Percentiles rank a stretch among this genome's conserved stretches.
Conservation (phyloP, 73 alveolate species). For the Paramecium pentaurelia region DNA sequence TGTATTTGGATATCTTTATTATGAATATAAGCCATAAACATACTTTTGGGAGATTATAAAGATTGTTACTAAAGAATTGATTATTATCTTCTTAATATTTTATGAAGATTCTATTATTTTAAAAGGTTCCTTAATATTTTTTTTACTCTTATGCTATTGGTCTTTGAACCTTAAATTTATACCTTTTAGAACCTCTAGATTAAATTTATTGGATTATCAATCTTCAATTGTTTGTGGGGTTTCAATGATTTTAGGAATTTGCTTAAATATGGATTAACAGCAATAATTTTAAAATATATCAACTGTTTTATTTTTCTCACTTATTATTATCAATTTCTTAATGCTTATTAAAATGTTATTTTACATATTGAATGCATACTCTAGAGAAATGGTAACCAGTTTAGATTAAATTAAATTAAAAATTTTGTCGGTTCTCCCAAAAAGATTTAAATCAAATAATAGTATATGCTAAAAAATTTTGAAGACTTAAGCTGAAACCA, state of each 20-base stretch:
- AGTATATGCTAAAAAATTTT: no score
- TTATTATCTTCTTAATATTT: neutral
- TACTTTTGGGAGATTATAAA: slow-evolving; percentile 29
- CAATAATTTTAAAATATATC: neutral
- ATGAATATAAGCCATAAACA: neutral
- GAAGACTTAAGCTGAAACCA: no score
- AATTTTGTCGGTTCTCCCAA: neutral
- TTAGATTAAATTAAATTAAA: neutral
- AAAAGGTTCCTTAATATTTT: neutral
- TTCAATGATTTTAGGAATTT: neutral
- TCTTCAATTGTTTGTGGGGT: neutral
- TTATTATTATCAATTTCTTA: neutral
- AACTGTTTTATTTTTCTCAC: neutral
- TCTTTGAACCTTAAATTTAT: neutral
- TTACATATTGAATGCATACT: neutral
- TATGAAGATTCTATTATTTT: neutral
- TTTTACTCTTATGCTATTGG: neutral
- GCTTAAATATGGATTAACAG: neutral
- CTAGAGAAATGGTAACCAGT: neutral
- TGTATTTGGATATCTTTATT: neutral
- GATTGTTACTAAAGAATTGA: neutral
- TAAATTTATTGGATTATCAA: neutral
- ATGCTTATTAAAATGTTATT: neutral
- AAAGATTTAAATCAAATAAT: neutral
- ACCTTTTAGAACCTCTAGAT: neutral